These are phyloP conservation scores for Colletotrichum tabaci DNA, from an alignment of 2,329 filamentous ascomycete species.

Conservation along the genomic window DNA sequence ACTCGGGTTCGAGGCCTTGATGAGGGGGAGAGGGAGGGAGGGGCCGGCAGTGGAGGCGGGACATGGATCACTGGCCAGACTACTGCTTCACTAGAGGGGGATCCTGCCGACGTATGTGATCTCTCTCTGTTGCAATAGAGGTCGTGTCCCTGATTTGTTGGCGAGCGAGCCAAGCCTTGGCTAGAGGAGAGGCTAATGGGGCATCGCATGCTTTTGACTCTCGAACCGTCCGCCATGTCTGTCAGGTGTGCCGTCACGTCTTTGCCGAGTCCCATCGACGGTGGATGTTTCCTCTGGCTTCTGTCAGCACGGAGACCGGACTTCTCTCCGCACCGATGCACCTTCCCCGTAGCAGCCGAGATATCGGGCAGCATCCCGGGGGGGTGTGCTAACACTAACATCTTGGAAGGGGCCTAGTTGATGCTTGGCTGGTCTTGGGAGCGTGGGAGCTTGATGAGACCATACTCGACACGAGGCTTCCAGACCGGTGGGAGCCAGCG, in stretches of 20 bases:
- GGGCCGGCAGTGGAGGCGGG: conserved; percentile 13
- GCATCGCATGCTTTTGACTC: conserved; percentile 1
- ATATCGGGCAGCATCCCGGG: conserved; percentile 1
- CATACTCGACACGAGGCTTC: background rate
- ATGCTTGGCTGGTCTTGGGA: conserved; percentile 12
- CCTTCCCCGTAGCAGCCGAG: conserved; percentile 4
- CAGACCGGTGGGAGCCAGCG: background rate
- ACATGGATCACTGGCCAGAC: background rate
- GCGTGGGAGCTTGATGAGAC: background rate
- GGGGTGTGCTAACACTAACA: no score
- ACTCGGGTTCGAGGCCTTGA: background rate
- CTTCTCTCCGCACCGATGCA: background rate
- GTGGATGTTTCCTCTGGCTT: background rate
- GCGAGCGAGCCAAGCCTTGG: background rate
- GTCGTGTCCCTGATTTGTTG: background rate
- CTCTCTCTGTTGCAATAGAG: no score
- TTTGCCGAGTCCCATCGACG: background rate
- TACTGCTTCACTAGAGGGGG: background rate
- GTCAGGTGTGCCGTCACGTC: conserved; percentile 10
- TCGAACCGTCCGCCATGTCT: background rate
- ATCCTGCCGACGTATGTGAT: background rate
- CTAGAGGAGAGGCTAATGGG: background rate
- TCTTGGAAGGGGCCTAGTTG: background rate
- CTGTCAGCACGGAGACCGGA: conserved; percentile 2
- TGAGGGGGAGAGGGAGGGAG: background rate